phyloP scores from a whole-genome alignment of 2,329 filamentous ascomycete genomes.

The Botrytis pseudocinerea region DNA sequence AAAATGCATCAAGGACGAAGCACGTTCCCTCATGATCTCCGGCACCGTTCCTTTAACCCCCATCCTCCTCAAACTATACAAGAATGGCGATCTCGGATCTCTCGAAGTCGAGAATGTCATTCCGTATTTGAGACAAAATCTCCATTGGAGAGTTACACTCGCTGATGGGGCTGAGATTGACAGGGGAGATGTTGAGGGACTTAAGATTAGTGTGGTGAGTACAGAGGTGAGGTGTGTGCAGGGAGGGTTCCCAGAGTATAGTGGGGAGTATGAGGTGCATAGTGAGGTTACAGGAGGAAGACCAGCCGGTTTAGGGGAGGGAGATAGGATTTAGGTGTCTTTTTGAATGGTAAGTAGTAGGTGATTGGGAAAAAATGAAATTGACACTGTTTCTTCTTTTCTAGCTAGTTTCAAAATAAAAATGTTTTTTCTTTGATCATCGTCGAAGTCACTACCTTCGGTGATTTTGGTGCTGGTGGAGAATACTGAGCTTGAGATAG shows the following conservation, averaged over 20 bases:
- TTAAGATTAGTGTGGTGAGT: conserved; percentile 38
- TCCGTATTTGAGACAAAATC: conserved; percentile 38
- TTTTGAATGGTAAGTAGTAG: background rate
- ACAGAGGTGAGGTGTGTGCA: conserved; percentile 34
- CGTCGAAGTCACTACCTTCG: background rate
- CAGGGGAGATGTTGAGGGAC: conserved; percentile 33
- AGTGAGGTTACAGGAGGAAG: conserved; percentile 37
- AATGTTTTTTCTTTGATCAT: too few species aligned
- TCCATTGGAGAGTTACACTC: conserved; percentile 39
- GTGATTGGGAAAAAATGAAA: background rate
- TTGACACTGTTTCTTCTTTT: background rate
- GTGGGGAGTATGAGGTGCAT: conserved; percentile 38
- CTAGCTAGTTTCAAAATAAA: background rate
- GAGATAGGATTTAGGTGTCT: conserved; percentile 16
- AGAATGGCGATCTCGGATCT: conserved; percentile 37
- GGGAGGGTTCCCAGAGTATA: conserved; percentile 30
- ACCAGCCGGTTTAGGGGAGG: conserved; percentile 28
- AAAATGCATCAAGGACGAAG: conserved; percentile 40
- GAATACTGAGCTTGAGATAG: background rate
- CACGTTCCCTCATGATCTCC: conserved; percentile 40
- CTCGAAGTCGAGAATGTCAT: conserved; percentile 40
- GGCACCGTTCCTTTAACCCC: conserved; percentile 45
- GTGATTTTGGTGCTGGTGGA: background rate
- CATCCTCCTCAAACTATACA: conserved; percentile 39
- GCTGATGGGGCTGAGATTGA: conserved; percentile 33